Percentiles rank a stretch among this genome's conserved stretches.
phyloP scores from a whole-genome alignment of 495 filamentous ascomycete genomes.

The Chaetomium cochliodes region DNA sequence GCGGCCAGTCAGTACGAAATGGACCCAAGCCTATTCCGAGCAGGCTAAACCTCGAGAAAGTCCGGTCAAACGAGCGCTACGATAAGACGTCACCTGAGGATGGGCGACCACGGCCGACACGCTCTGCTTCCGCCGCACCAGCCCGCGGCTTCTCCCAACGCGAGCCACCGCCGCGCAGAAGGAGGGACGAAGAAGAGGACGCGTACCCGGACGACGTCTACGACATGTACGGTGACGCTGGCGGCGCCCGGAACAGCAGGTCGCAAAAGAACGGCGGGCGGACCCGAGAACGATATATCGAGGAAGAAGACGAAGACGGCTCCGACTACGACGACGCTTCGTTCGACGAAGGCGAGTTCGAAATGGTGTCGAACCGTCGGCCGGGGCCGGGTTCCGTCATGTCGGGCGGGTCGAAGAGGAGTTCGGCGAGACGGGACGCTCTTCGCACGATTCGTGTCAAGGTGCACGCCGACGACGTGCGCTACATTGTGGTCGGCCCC shows the following conservation, averaged over 20 bases:
- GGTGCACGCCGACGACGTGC: slow-evolving; percentile 86
- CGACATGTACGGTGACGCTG: slow-evolving; percentile 60
- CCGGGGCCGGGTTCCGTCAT: slow-evolving; percentile 40
- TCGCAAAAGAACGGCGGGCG: slow-evolving; percentile 34
- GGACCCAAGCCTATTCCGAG: slow-evolving; percentile 53
- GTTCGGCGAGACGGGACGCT: slow-evolving; percentile 48
- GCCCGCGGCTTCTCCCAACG: slow-evolving; percentile 52
- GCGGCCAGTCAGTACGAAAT: slow-evolving; percentile 55
- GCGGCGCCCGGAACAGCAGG: slow-evolving; percentile 39
- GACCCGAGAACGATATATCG: slow-evolving; percentile 61
- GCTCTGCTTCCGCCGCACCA: slow-evolving; percentile 42
- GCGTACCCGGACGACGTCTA: slow-evolving; percentile 67
- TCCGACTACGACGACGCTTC: slow-evolving; percentile 68
- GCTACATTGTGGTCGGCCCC: slow-evolving; percentile 83
- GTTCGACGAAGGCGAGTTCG: slow-evolving; percentile 76
- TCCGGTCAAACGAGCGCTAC: slow-evolving; percentile 47
- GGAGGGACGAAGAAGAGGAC: slow-evolving; percentile 57
- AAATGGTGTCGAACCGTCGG: slow-evolving; percentile 63
- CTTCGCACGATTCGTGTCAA: slow-evolving; percentile 75
- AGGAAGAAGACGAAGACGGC: slow-evolving; percentile 68
- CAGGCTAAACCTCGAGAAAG: slow-evolving; percentile 54
- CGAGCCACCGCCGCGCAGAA: slow-evolving; percentile 29
- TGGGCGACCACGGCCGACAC: slow-evolving; percentile 36
- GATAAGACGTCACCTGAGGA: slow-evolving; percentile 51
- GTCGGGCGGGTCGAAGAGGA: slow-evolving; percentile 40